phyloP scores from a whole-genome alignment of 257 asterid species.

The Plectranthus barbatus region DNA sequence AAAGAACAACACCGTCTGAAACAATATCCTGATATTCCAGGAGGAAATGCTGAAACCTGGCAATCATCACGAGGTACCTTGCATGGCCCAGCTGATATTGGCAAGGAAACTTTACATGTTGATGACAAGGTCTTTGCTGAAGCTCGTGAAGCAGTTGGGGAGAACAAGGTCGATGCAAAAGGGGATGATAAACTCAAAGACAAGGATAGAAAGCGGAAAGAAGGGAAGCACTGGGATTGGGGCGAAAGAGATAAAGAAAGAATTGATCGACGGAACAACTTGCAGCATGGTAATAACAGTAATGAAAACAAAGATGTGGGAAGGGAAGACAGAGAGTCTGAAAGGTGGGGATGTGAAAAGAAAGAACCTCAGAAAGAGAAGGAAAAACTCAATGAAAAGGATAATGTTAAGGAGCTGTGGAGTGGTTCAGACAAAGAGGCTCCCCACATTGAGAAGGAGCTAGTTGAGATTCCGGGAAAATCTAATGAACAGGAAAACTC shows the following conservation, averaged over 20 bases:
- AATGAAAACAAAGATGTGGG: slow-evolving; percentile 57
- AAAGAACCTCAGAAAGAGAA: slow-evolving; percentile 63
- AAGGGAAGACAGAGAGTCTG: slow-evolving; percentile 76
- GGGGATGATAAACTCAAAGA: slow-evolving; percentile 80
- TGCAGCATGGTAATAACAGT: slow-evolving; percentile 45
- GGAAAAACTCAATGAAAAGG: slow-evolving; percentile 65
- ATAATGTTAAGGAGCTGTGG: slow-evolving; percentile 58
- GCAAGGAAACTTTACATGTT: slow-evolving; percentile 46
- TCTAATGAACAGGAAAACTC: slow-evolving; percentile 43
- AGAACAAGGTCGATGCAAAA: slow-evolving; percentile 65
- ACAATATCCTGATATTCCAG: slow-evolving; percentile 50
- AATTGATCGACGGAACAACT: slow-evolving; percentile 55
- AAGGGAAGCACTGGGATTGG: slow-evolving; percentile 85
- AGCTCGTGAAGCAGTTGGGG: slow-evolving; percentile 72
- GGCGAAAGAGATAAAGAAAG: slow-evolving; percentile 88
- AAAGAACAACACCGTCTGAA: slow-evolving; percentile 58
- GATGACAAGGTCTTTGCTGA: slow-evolving; percentile 53
- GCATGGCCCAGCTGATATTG: slow-evolving; percentile 49
- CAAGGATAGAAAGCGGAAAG: slow-evolving; percentile 87
- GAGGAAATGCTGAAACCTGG: slow-evolving; percentile 55
- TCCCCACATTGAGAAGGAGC: slow-evolving; percentile 51
- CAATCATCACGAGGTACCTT: slow-evolving; percentile 38
- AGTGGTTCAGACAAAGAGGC: slow-evolving; percentile 60
- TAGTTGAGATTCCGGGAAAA: slow-evolving; percentile 48
- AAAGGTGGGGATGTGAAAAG: slow-evolving; percentile 67